Evolutionary conservation across 1,139 yeast genomes (phyloP).

Genomic region (Tardiomyces digboiensis): DNA sequence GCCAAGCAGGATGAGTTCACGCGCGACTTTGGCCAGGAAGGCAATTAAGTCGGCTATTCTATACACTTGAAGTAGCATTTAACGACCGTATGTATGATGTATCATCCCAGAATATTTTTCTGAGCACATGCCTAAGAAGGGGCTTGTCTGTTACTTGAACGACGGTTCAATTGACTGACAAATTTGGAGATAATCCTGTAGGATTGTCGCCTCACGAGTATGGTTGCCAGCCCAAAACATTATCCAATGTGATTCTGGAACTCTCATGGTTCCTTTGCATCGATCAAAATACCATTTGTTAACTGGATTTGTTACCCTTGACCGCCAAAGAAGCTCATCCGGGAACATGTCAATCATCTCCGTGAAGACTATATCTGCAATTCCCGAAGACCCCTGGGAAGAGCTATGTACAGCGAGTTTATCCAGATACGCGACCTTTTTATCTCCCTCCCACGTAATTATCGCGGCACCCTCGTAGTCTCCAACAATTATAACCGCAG

Average conservation of each 20-base stretch:
- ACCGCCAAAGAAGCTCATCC: slow-evolving; percentile 79
- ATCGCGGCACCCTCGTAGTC: slow-evolving; percentile 96
- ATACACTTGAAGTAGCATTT: background rate
- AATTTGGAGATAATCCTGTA: slow-evolving; percentile 30
- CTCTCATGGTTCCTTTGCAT: slow-evolving; percentile 58
- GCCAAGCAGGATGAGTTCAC: slow-evolving; percentile 83
- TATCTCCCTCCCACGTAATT: slow-evolving; percentile 46
- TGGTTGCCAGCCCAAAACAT: slow-evolving; percentile 56
- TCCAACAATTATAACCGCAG: slow-evolving; percentile 78
- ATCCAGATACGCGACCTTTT: slow-evolving; percentile 62
- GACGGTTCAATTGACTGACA: slow-evolving; percentile 37
- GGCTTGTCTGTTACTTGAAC: slow-evolving; percentile 10
- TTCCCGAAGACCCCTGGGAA: slow-evolving; percentile 85
- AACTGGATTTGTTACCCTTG: slow-evolving; percentile 77
- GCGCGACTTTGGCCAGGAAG: slow-evolving; percentile 94
- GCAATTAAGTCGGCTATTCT: slow-evolving; percentile 38
- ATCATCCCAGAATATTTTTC: background rate
- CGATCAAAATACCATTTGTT: slow-evolving; percentile 97
- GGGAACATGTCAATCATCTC: slow-evolving; percentile 60
- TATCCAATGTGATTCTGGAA: slow-evolving; percentile 51
- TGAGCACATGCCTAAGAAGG: background rate
- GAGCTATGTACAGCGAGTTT: slow-evolving; percentile 82
- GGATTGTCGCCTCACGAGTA: slow-evolving; percentile 23
- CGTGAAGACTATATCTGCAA: slow-evolving; percentile 89
- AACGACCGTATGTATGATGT: background rate